Conservation (phyloP, 495 filamentous ascomycete genomes). For the Venustampulla echinocandica region DNA sequence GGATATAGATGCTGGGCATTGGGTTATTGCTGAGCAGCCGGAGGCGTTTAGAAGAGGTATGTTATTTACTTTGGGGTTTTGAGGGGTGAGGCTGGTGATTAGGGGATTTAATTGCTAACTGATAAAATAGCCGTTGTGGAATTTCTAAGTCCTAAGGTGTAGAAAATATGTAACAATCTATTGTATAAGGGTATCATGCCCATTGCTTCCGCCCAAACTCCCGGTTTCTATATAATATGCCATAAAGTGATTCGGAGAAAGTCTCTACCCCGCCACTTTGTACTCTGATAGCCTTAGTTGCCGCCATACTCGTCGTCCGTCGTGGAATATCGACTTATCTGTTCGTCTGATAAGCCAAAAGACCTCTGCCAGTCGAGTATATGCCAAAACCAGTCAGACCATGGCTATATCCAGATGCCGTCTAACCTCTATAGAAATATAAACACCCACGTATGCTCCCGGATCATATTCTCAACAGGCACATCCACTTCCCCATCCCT, state of each 20-base stretch:
- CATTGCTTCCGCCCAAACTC: slow-evolving; percentile 9
- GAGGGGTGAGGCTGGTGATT: too few relatives aligned
- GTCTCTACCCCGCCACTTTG: too few relatives aligned
- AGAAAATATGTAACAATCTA: slow-evolving; percentile 25
- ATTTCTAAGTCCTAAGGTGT: slow-evolving; percentile 52
- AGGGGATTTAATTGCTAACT: too few relatives aligned
- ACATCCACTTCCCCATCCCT: slow-evolving; percentile 21
- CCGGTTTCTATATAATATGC: too few relatives aligned
- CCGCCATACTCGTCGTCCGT: too few relatives aligned
- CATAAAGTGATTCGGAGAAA: too few relatives aligned
- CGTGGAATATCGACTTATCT: too few relatives aligned
- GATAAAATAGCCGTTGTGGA: slow-evolving; percentile 51
- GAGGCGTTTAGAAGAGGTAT: slow-evolving; percentile 75
- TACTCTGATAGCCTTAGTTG: too few relatives aligned
- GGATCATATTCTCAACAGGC: slow-evolving; percentile 20
- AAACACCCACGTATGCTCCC: background rate
- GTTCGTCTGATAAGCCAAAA: too few relatives aligned
- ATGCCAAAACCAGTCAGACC: slow-evolving; percentile 2
- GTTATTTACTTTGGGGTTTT: too few relatives aligned
- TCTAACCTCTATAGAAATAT: background rate
- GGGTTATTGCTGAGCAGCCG: slow-evolving; percentile 90
- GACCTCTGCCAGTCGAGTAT: too few relatives aligned
- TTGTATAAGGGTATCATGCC: slow-evolving; percentile 19
- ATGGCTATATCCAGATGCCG: background rate
- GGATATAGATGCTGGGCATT: slow-evolving; percentile 86